These are phyloP conservation scores for Ogataea paraovalis DNA, from an alignment of 805 yeast species.

Conservation along the genomic window DNA sequence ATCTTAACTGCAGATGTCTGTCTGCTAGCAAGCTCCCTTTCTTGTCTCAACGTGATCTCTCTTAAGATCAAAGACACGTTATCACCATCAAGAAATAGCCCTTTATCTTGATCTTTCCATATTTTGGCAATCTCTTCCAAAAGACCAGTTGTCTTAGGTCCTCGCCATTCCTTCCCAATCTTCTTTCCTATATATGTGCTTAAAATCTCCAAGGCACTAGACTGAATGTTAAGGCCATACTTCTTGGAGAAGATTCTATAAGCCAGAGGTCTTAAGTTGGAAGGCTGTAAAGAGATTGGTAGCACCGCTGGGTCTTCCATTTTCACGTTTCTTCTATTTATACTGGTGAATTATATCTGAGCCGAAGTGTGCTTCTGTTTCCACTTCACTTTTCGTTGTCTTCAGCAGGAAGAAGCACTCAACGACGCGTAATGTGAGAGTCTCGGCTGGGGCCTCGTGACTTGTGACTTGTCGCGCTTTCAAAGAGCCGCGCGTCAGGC, in stretches of 20 bases:
- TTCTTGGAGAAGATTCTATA: slow-evolving; percentile 87
- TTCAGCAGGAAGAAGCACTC: too few relatives aligned
- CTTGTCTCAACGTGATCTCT: slow-evolving; percentile 36
- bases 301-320: slow-evolving; percentile 43
- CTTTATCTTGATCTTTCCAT: slow-evolving; percentile 90
- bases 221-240: slow-evolving; percentile 84
- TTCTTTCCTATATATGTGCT: slow-evolving; percentile 72
- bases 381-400: too few relatives aligned
- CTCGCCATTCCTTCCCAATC: slow-evolving; percentile 87
- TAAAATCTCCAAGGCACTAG: slow-evolving; percentile 71
- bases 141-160: slow-evolving; percentile 54
- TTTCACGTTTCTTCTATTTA: too few relatives aligned
- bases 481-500: not conserved
- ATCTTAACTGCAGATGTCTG: slow-evolving; percentile 3
- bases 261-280: slow-evolving; percentile 86
- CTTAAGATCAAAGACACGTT: slow-evolving; percentile 60
- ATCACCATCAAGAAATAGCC: slow-evolving; percentile 76
- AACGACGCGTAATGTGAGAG: too few relatives aligned
- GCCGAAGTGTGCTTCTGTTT: too few relatives aligned
- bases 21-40: slow-evolving; percentile 14
- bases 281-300: slow-evolving; percentile 75
- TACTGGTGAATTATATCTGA: too few relatives aligned
- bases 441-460: too few relatives aligned
- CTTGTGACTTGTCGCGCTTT: not conserved
- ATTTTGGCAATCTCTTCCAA: slow-evolving; percentile 73